These are phyloP conservation scores for Pseudopyricularia cyperi DNA, from an alignment of 2,329 filamentous ascomycete genomes.

Conservation along the genomic window DNA sequence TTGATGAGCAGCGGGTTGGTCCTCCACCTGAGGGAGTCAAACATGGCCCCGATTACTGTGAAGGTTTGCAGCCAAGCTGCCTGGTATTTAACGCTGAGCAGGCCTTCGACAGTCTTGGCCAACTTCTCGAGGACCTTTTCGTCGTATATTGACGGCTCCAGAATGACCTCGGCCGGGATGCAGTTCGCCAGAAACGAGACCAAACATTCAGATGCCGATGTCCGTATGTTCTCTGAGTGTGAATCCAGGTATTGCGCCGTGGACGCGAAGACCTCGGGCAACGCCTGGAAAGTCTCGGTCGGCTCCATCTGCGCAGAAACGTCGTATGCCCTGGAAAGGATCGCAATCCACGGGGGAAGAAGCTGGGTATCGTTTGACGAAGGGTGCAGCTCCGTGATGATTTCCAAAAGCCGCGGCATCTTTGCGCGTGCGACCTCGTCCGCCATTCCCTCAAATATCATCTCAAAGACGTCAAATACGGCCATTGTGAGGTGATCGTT, in stretches of 20 bases:
- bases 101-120: constrained; percentile 55
- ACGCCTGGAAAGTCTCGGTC: constrained; percentile 80
- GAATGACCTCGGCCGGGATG: constrained; percentile 66
- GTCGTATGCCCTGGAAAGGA: constrained; percentile 87
- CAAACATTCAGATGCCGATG: constrained; percentile 88
- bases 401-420: constrained; percentile 75
- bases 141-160: constrained; percentile 84
- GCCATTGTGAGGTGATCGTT: constrained; percentile 96
- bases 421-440: constrained; percentile 82
- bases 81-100: constrained; percentile 85
- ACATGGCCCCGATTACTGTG: constrained; percentile 74
- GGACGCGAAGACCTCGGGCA: constrained; percentile 73
- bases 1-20: constrained; percentile 65
- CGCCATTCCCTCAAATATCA: constrained; percentile 88
- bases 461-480: constrained; percentile 93
- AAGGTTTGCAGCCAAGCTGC: constrained; percentile 92
- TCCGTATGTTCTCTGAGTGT: constrained; percentile 80
- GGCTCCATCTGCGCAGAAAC: constrained; percentile 80
- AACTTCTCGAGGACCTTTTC: constrained; percentile 81
- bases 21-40: constrained; percentile 75
- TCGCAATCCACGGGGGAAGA: constrained; percentile 91
- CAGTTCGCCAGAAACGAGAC: constrained; percentile 89
- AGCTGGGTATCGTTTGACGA: constrained; percentile 89
- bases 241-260: constrained; percentile 74
- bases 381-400: constrained; percentile 83